Evolutionary conservation across 352 stramenopile species (phyloP).

Genomic region (Thraustochytrium striatum): DNA sequence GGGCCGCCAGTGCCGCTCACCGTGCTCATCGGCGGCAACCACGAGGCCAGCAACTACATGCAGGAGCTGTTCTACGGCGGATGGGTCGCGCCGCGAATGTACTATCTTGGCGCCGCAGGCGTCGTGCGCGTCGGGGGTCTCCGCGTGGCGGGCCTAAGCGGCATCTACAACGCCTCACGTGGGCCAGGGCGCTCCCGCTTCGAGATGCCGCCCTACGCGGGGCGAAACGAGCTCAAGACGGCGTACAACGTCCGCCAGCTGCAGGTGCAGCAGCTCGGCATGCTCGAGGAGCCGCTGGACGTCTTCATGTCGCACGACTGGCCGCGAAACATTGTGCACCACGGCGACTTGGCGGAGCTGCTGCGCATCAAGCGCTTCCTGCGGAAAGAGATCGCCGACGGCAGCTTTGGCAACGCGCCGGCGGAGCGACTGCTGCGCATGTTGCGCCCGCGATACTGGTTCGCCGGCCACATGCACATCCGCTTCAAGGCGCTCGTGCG

Average conservation of each 20-base stretch:
- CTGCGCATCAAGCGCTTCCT: conserved; percentile 90
- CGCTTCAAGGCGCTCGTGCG: conserved; percentile 93
- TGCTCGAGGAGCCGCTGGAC: conserved; percentile 65
- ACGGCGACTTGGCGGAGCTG: conserved; percentile 81
- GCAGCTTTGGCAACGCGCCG: conserved; percentile 85
- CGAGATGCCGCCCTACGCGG: conserved; percentile 61
- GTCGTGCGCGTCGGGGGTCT: conserved; percentile 84
- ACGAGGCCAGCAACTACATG: conserved; percentile 94
- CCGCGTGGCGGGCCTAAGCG: conserved; percentile 91
- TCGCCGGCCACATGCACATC: conserved; percentile 94
- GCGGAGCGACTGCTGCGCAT: conserved; percentile 82
- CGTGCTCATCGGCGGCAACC: conserved; percentile 96
- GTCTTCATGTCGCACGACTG: conserved; percentile 97
- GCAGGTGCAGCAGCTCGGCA: conserved; percentile 83
- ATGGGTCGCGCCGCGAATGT: conserved; percentile 97
- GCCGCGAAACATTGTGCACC: conserved; percentile 90
- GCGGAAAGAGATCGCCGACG: conserved; percentile 78
- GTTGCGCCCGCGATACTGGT: conserved; percentile 91
- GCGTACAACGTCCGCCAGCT: conserved; percentile 91
- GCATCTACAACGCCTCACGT: conserved; percentile 92
- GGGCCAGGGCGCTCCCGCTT: conserved; percentile 48
- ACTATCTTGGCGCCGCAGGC: conserved; percentile 90
- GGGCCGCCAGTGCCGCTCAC: conserved; percentile 82
- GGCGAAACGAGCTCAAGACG: conserved; percentile 72
- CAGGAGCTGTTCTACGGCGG: conserved; percentile 95